Conservation (phyloP, 2,329 filamentous ascomycete species). For the Colletotrichum cereale region DNA sequence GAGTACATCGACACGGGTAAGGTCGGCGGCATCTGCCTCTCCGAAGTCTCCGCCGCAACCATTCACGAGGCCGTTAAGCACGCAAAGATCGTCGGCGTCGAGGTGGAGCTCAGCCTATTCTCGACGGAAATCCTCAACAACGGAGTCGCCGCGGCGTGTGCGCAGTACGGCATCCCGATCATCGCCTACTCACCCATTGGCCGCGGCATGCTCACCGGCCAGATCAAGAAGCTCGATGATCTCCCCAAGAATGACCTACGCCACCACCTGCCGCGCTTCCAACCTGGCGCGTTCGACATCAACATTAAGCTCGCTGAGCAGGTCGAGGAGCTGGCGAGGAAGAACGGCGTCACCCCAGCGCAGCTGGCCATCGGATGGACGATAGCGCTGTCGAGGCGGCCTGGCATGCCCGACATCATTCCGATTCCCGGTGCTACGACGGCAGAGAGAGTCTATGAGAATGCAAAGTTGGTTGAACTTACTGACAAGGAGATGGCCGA, state of each 20-base stretch:
- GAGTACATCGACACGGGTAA: slow-evolving; percentile 66
- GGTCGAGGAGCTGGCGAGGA: slow-evolving; percentile 68
- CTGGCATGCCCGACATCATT: slow-evolving; percentile 69
- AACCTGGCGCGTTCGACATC: slow-evolving; percentile 70
- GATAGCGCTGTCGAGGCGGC: slow-evolving; percentile 59
- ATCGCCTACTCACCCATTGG: slow-evolving; percentile 81
- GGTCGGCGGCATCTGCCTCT: slow-evolving; percentile 64
- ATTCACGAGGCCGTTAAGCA: slow-evolving; percentile 61
- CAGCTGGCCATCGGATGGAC: slow-evolving; percentile 79
- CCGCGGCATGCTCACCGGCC: slow-evolving; percentile 66
- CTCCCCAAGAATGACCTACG: slow-evolving; percentile 65
- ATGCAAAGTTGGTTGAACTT: slow-evolving; percentile 63
- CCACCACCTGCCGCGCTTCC: slow-evolving; percentile 68
- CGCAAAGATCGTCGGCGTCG: slow-evolving; percentile 60
- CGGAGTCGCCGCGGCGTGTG: slow-evolving; percentile 67
- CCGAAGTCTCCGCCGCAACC: slow-evolving; percentile 63
- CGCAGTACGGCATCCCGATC: slow-evolving; percentile 75
- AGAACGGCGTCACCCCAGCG: slow-evolving; percentile 70
- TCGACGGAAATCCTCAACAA: slow-evolving; percentile 62
- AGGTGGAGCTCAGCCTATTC: slow-evolving; percentile 67
- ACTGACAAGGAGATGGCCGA: slow-evolving; percentile 62
- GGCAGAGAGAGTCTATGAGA: slow-evolving; percentile 70
- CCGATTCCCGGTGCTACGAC: slow-evolving; percentile 76
- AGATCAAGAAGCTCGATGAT: slow-evolving; percentile 66
- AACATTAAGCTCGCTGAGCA: slow-evolving; percentile 73